Percentiles rank a stretch among this genome's conserved stretches.
Conservation (phyloP, 2,329 filamentous ascomycete species). For the Cercospora sp. region DNA sequence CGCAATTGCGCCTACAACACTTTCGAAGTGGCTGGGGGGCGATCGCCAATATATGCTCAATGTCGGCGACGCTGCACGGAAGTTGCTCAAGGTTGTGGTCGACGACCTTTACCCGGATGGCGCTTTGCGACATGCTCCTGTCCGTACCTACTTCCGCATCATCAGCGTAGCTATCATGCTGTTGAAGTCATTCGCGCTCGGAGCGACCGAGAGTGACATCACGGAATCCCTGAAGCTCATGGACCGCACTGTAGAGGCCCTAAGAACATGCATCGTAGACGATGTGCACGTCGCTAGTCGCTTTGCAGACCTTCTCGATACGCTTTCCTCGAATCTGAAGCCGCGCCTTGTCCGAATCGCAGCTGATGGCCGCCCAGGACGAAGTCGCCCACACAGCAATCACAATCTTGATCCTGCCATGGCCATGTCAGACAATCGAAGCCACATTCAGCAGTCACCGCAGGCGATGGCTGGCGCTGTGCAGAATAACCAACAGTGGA, state of each 20-base stretch:
- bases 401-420: slow-evolving; percentile 18
- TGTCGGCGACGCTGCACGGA: slow-evolving; percentile 75
- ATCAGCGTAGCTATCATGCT: slow-evolving; percentile 83
- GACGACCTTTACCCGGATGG: slow-evolving; percentile 72
- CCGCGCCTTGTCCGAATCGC: slow-evolving; percentile 66
- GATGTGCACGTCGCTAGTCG: slow-evolving; percentile 83
- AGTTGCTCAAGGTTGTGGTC: slow-evolving; percentile 74
- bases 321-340: slow-evolving; percentile 70
- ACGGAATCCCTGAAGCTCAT: slow-evolving; percentile 73
- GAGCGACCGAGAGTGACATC: slow-evolving; percentile 75
- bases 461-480: slow-evolving; percentile 22
- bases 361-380: slow-evolving; percentile 42
- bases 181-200: slow-evolving; percentile 79
- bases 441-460: slow-evolving; percentile 24
- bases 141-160: slow-evolving; percentile 82
- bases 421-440: slow-evolving; percentile 14
- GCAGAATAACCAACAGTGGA: slow-evolving; percentile 27
- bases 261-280: slow-evolving; percentile 77
- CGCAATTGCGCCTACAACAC: slow-evolving; percentile 48
- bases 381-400: slow-evolving; percentile 28
- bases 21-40: slow-evolving; percentile 55
- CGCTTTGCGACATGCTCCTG: slow-evolving; percentile 78
- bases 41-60: slow-evolving; percentile 65
- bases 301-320: slow-evolving; percentile 80
- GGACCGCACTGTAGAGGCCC: slow-evolving; percentile 70